Evolutionary conservation across 768 basidiomycete species (phyloP).

Genomic region (Mycena floridula): DNA sequence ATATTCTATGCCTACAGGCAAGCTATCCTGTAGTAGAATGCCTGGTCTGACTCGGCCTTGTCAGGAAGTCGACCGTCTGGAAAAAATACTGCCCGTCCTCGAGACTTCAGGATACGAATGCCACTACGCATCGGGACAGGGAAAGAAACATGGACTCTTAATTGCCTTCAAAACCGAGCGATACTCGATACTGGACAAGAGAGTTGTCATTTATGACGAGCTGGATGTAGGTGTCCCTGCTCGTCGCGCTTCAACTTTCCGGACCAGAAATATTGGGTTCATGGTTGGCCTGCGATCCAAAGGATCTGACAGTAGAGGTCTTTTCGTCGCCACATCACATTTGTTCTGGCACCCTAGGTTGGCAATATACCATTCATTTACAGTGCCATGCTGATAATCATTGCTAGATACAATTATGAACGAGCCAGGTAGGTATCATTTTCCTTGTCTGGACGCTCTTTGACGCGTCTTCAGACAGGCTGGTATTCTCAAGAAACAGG

Average conservation of each 20-base stretch:
- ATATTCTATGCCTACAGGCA: conserved; percentile 91
- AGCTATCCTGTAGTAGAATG: conserved; percentile 77
- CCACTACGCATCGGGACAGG: conserved; percentile 61
- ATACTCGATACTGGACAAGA: conserved; percentile 41
- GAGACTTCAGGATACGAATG: conserved; percentile 57
- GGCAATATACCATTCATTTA: conserved; percentile 37
- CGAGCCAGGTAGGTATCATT: not conserved
- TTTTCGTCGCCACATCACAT: conserved; percentile 85
- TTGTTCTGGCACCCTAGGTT: conserved; percentile 94
- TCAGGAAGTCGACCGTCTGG: conserved; percentile 85
- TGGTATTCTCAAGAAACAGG: conserved; percentile 65
- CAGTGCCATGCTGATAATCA: not conserved
- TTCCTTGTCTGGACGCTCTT: not conserved
- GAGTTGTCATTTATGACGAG: conserved; percentile 64
- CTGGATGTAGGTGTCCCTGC: conserved; percentile 37
- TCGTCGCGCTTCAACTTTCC: conserved; percentile 53
- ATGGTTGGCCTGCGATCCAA: conserved; percentile 56
- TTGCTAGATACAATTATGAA: not conserved
- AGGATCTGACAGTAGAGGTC: conserved; percentile 43
- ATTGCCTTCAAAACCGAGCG: conserved; percentile 58
- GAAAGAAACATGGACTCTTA: conserved; percentile 83
- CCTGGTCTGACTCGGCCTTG: conserved; percentile 46
- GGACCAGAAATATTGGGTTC: conserved; percentile 76
- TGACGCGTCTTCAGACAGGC: conserved; percentile 62
- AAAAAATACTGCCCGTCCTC: conserved; percentile 64